A percentile compares a stretch with the other conserved stretches of the same genome.
Evolutionary conservation across 2,329 filamentous ascomycete genomes (phyloP).

Genomic region (Clonostachys byssicola): DNA sequence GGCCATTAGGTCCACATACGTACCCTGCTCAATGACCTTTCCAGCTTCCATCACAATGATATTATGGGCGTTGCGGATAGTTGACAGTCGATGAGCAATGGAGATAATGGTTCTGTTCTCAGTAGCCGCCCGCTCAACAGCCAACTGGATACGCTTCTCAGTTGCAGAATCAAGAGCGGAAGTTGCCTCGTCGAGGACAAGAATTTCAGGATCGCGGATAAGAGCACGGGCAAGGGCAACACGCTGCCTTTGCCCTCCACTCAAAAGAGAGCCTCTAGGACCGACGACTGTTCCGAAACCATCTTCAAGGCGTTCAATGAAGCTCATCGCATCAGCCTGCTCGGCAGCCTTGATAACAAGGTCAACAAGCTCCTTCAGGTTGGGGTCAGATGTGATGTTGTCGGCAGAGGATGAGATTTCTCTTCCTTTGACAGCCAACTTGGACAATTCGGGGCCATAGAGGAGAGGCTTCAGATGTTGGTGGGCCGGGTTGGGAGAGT

Average conservation of each 20-base stretch:
- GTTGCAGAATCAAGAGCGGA: slow-evolving; percentile 91
- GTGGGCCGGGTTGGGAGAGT: slow-evolving; percentile 39
- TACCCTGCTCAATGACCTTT: slow-evolving; percentile 85
- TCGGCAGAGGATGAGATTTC: background rate
- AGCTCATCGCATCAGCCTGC: slow-evolving; percentile 3
- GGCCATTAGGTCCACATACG: slow-evolving; percentile 71
- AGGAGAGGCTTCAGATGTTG: slow-evolving; percentile 29
- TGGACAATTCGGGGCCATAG: slow-evolving; percentile 33
- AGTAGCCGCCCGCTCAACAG: slow-evolving; percentile 77
- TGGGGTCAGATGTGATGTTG: background rate
- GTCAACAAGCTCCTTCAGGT: slow-evolving; percentile 2
- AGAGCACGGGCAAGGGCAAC: slow-evolving; percentile 47
- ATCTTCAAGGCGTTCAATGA: slow-evolving; percentile 2
- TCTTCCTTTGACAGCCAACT: slow-evolving; percentile 30
- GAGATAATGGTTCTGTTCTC: slow-evolving; percentile 89
- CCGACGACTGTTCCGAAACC: slow-evolving; percentile 34
- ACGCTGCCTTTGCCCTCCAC: slow-evolving; percentile 60
- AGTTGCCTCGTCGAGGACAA: slow-evolving; percentile 92
- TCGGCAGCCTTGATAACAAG: slow-evolving; percentile 2
- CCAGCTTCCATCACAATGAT: slow-evolving; percentile 91
- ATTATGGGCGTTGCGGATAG: slow-evolving; percentile 90
- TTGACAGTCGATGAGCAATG: slow-evolving; percentile 92
- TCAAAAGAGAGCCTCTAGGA: slow-evolving; percentile 55
- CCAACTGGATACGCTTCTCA: slow-evolving; percentile 90
- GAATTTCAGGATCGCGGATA: slow-evolving; percentile 43